Evolutionary conservation across 805 yeast species (phyloP).

Genomic region (Nakazawaea peltata): DNA sequence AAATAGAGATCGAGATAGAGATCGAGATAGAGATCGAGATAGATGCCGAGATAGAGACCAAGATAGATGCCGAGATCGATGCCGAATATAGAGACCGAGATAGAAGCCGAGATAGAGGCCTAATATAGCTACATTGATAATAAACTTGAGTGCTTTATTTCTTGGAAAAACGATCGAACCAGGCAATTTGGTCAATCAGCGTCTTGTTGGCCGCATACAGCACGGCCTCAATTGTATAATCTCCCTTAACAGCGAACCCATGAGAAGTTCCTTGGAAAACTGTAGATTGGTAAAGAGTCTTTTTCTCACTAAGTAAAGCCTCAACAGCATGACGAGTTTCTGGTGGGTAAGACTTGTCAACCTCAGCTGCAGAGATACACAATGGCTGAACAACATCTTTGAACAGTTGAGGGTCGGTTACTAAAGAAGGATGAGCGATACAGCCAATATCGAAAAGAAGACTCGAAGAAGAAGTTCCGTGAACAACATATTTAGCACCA

Average conservation of each 20-base stretch:
- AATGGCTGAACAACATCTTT: slow-evolving; percentile 34
- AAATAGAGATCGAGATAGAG: too few species aligned
- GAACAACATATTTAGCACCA: slow-evolving; percentile 68
- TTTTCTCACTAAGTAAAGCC: slow-evolving; percentile 42
- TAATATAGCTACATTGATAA: too few species aligned
- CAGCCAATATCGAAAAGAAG: slow-evolving; percentile 48
- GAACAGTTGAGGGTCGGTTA: slow-evolving; percentile 59
- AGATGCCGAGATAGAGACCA: too few species aligned
- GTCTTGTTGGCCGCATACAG: slow-evolving; percentile 64
- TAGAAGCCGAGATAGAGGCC: too few species aligned
- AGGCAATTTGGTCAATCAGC: slow-evolving; percentile 34
- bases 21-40: too few species aligned
- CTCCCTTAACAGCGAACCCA: slow-evolving; percentile 81
- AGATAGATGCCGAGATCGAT: too few species aligned
- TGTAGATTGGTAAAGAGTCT: slow-evolving; percentile 51
- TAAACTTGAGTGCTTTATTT: too few species aligned
- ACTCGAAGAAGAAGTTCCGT: slow-evolving; percentile 31
- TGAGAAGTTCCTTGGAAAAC: slow-evolving; percentile 59
- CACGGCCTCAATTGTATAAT: slow-evolving; percentile 40
- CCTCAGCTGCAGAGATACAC: slow-evolving; percentile 67
- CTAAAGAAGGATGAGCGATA: slow-evolving; percentile 78
- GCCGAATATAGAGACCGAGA: too few species aligned
- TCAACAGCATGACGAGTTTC: slow-evolving; percentile 62
- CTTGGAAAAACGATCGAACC: slow-evolving; percentile 15
- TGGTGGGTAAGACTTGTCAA: slow-evolving; percentile 52